phyloP scores from a whole-genome alignment of 345 rosid species.

The Ceriops decandra region DNA sequence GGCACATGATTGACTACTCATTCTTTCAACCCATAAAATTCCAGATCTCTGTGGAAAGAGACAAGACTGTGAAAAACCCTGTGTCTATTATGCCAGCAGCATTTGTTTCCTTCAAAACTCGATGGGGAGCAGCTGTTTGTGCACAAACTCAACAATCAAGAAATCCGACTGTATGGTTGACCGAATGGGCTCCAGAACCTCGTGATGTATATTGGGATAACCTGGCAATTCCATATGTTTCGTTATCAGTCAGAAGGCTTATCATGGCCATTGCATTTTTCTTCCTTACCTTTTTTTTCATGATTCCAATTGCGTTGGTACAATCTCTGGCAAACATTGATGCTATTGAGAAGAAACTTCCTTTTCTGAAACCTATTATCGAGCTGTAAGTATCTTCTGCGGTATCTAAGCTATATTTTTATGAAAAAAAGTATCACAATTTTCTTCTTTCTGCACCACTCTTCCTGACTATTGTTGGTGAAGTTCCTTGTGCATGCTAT shows the following conservation, averaged over 20 bases:
- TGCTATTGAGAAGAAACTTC: slow-evolving; percentile 79
- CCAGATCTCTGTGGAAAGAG: slow-evolving; percentile 71
- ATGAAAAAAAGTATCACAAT: not conserved
- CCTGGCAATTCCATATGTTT: slow-evolving; percentile 83
- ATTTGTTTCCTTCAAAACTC: slow-evolving; percentile 81
- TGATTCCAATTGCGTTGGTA: slow-evolving; percentile 87
- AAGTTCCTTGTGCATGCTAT: not conserved
- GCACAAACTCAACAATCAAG: slow-evolving; percentile 90
- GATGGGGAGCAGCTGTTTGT: slow-evolving; percentile 94
- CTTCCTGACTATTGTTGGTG: not conserved
- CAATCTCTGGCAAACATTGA: slow-evolving; percentile 93
- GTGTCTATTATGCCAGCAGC: slow-evolving; percentile 68
- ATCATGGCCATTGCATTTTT: slow-evolving; percentile 62
- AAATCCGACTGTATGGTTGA: slow-evolving; percentile 84
- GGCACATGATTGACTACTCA: not conserved
- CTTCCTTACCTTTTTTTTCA: slow-evolving; percentile 93
- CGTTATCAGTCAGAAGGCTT: slow-evolving; percentile 69
- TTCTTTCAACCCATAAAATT: slow-evolving; percentile 4
- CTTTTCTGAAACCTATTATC: slow-evolving; percentile 70
- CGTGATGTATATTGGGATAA: slow-evolving; percentile 86
- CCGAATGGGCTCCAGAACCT: slow-evolving; percentile 97
- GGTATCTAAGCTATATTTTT: not conserved
- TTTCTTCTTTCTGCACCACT: not conserved
- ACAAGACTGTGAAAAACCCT: slow-evolving; percentile 40
- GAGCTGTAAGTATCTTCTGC: slow-evolving; percentile 55